phyloP scores from a whole-genome alignment of 2,329 filamentous ascomycete genomes.

The Paracorniculantispora psalliotae region DNA sequence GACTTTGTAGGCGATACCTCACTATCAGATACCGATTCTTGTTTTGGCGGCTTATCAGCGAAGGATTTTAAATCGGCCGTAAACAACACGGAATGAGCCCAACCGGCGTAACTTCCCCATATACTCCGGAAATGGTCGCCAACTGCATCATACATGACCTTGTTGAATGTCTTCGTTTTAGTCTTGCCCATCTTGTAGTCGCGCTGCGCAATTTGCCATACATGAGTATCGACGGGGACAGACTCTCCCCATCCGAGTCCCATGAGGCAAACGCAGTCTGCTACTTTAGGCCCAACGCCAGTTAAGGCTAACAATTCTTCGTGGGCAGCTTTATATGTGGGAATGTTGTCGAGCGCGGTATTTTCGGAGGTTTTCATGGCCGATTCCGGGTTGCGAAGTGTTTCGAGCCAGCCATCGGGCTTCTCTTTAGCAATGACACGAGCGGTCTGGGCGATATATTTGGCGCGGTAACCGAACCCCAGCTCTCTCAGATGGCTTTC shows the following conservation, averaged over 20 bases:
- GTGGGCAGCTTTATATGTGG: slow-evolving; percentile 75
- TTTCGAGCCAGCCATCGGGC: slow-evolving; percentile 69
- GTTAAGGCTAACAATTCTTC: slow-evolving; percentile 71
- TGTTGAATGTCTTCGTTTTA: slow-evolving; percentile 80
- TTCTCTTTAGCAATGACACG: slow-evolving; percentile 63
- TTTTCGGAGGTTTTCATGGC: slow-evolving; percentile 37
- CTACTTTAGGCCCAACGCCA: slow-evolving; percentile 93
- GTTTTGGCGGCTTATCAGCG: slow-evolving; percentile 49
- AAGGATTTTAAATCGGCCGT: slow-evolving; percentile 88
- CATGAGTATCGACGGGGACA: slow-evolving; percentile 94
- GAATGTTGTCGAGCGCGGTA: slow-evolving; percentile 42
- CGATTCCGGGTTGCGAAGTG: slow-evolving; percentile 71
- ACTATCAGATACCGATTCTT: background rate
- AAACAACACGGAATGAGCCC: slow-evolving; percentile 96
- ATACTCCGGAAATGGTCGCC: slow-evolving; percentile 83
- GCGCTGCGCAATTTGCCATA: slow-evolving; percentile 95
- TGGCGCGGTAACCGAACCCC: slow-evolving; percentile 92
- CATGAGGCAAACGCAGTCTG: slow-evolving; percentile 95
- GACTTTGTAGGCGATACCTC: slow-evolving; percentile 1
- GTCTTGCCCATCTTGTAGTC: slow-evolving; percentile 91
- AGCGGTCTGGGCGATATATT: slow-evolving; percentile 86
- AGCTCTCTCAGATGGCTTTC: slow-evolving; percentile 75
- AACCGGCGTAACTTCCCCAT: slow-evolving; percentile 92
- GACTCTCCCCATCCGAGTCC: slow-evolving; percentile 93
- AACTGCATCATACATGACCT: slow-evolving; percentile 82